These are phyloP conservation scores for Hypoxylon subgilvum DNA, from an alignment of 495 filamentous ascomycete species.

Conservation along the genomic window DNA sequence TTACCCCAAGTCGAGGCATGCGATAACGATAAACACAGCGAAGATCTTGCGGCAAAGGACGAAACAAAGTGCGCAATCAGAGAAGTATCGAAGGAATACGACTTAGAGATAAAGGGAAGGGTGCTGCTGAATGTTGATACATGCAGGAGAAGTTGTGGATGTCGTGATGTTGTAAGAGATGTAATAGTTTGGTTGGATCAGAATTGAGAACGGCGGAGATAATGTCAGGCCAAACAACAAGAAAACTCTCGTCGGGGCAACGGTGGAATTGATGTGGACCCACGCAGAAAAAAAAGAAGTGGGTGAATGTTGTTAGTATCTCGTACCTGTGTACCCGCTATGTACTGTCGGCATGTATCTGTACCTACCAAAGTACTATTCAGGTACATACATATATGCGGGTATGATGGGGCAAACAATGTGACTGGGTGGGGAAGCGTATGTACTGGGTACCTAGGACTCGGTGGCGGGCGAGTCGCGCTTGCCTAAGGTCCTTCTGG, in stretches of 20 bases:
- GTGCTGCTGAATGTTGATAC: conserved; percentile 24
- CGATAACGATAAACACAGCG: conserved; percentile 41
- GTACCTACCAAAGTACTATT: neutral
- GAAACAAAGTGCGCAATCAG: conserved; percentile 6
- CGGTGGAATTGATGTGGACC: conserved; percentile 30
- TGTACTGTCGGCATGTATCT: too few species aligned
- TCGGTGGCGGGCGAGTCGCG: too few species aligned
- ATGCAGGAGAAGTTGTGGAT: conserved; percentile 26
- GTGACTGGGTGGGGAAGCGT: too few species aligned
- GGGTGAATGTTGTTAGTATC: neutral
- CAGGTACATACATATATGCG: neutral
- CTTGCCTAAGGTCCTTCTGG: neutral
- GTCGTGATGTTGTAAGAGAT: conserved; percentile 23
- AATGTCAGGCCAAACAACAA: conserved; percentile 44
- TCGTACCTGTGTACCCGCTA: too few species aligned
- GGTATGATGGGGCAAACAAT: too few species aligned
- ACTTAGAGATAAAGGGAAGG: conserved; percentile 13
- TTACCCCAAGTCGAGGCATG: conserved; percentile 35
- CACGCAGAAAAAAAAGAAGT: neutral
- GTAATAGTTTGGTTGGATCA: conserved; percentile 14
- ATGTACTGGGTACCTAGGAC: too few species aligned
- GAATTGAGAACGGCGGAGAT: conserved; percentile 32
- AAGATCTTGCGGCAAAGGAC: neutral
- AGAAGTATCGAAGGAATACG: conserved; percentile 22
- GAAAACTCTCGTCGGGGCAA: conserved; percentile 45